phyloP scores from a whole-genome alignment of 129 eudicot species.

The Artemisia annua region DNA sequence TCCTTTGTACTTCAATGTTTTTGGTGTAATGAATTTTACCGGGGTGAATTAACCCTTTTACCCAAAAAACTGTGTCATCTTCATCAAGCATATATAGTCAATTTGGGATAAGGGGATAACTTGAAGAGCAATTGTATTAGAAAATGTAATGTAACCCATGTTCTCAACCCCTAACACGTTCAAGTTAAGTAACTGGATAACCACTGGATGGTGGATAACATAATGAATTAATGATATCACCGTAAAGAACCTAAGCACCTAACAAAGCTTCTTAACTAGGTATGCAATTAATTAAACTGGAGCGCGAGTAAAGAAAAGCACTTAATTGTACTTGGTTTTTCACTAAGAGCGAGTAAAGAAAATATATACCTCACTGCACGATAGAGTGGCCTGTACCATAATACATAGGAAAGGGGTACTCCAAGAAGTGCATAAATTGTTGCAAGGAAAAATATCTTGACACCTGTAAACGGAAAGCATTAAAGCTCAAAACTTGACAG shows the following conservation, averaged over 20 bases:
- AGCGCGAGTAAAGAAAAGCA: background rate
- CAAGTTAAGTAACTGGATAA: no score
- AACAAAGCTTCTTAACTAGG: no score
- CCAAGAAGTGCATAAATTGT: conserved; percentile 84
- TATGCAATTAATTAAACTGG: no score
- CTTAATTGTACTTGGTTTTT: background rate
- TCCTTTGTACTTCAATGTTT: no score
- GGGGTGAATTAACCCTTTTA: no score
- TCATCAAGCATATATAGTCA: background rate
- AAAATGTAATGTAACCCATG: background rate
- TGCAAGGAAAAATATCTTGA: conserved; percentile 86
- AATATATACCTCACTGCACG: conserved; percentile 80
- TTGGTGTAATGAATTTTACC: no score
- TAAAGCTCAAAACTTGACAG: conserved; percentile 14
- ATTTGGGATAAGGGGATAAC: background rate
- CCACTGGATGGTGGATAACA: no score
- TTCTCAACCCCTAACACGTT: no score
- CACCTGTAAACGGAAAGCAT: conserved; percentile 52
- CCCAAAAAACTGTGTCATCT: background rate
- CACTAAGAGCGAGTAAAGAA: background rate
- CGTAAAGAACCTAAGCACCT: no score
- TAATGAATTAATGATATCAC: no score
- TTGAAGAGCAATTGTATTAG: background rate
- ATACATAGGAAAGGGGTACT: conserved; percentile 79
- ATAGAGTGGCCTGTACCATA: conserved; percentile 96